Percentiles rank a stretch among this genome's conserved stretches.
These are phyloP conservation scores for Boletus hoseneyae DNA, from an alignment of 1,284 basidiomycete species.

Conservation along the genomic window DNA sequence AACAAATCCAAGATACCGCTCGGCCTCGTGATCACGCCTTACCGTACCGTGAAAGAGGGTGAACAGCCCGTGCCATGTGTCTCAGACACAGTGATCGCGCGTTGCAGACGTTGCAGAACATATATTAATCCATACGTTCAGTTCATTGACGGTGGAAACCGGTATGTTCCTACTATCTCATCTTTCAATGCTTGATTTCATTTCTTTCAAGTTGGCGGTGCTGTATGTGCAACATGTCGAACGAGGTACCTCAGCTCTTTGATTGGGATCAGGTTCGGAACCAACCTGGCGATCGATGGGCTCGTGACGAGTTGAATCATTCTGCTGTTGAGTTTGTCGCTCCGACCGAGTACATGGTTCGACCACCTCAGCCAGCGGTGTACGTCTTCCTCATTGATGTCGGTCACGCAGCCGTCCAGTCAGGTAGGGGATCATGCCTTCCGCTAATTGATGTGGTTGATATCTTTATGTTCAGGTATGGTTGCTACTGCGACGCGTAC, in stretches of 20 bases:
- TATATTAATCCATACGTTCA: conserved; percentile 99
- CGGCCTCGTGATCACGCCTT: conserved; percentile 88
- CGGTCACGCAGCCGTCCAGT: conserved; percentile 87
- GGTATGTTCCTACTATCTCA: conserved; percentile 40
- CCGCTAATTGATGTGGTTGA: neutral
- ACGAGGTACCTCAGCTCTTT: conserved; percentile 98
- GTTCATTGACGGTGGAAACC: conserved; percentile 97
- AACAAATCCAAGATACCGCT: conserved; percentile 94
- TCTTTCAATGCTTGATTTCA: conserved; percentile 5
- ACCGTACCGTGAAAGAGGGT: conserved; percentile 76
- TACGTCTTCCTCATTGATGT: conserved; percentile 99
- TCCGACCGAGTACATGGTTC: conserved; percentile 99
- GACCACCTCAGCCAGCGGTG: conserved; percentile 95
- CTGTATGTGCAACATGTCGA: conserved; percentile 98
- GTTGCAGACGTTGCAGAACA: conserved; percentile 94
- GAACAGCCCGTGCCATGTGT: conserved; percentile 85
- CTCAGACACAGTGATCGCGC: conserved; percentile 93
- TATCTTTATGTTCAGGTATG: conserved; percentile 64
- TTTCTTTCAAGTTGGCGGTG: conserved; percentile 80
- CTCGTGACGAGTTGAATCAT: conserved; percentile 90
- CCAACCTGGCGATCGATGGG: conserved; percentile 94
- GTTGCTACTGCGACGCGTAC: conserved; percentile 96
- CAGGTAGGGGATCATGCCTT: conserved; percentile 44
- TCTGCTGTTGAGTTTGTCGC: conserved; percentile 96
- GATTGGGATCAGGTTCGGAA: conserved; percentile 97